phyloP scores from a whole-genome alignment of 768 basidiomycete genomes.

The Floccularia luteovirens region DNA sequence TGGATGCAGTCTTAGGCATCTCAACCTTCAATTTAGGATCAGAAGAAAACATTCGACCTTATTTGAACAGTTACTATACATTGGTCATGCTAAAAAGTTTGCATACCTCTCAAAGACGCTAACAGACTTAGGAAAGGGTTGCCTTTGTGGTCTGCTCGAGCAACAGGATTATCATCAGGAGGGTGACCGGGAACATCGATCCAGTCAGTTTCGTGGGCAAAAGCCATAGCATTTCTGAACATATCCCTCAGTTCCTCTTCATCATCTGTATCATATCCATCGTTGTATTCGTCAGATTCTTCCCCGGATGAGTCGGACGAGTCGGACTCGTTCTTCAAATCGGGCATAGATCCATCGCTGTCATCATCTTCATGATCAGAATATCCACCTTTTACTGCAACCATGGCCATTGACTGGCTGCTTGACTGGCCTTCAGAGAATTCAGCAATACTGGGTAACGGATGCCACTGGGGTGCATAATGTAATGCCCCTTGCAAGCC shows the following conservation, averaged over 20 bases:
- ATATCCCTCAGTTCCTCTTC: slow-evolving; percentile 59
- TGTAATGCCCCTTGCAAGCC: slow-evolving; percentile 41
- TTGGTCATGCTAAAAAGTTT: neutral
- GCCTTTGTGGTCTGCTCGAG: slow-evolving; percentile 46
- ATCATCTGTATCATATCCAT: slow-evolving; percentile 53
- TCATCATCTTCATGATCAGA: slow-evolving; percentile 42
- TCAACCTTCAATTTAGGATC: slow-evolving; percentile 31
- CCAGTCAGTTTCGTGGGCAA: slow-evolving; percentile 52
- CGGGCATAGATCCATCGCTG: slow-evolving; percentile 56
- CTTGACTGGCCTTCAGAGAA: slow-evolving; percentile 21
- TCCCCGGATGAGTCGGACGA: slow-evolving; percentile 36
- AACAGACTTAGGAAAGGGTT: slow-evolving; percentile 78
- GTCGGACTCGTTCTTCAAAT: slow-evolving; percentile 58
- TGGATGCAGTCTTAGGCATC: slow-evolving; percentile 17
- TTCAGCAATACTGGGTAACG: slow-evolving; percentile 18
- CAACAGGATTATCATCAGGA: slow-evolving; percentile 34
- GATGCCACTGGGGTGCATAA: slow-evolving; percentile 53
- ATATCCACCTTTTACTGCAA: slow-evolving; percentile 20
- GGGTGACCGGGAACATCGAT: slow-evolving; percentile 34
- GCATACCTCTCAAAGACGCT: slow-evolving; percentile 62
- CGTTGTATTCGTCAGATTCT: slow-evolving; percentile 26
- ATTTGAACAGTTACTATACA: no score
- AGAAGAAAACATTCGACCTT: slow-evolving; percentile 59
- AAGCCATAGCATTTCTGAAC: slow-evolving; percentile 68
- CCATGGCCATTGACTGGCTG: slow-evolving; percentile 10